Conservation (phyloP, 305 asterid species). For the Solanum chacoense region DNA sequence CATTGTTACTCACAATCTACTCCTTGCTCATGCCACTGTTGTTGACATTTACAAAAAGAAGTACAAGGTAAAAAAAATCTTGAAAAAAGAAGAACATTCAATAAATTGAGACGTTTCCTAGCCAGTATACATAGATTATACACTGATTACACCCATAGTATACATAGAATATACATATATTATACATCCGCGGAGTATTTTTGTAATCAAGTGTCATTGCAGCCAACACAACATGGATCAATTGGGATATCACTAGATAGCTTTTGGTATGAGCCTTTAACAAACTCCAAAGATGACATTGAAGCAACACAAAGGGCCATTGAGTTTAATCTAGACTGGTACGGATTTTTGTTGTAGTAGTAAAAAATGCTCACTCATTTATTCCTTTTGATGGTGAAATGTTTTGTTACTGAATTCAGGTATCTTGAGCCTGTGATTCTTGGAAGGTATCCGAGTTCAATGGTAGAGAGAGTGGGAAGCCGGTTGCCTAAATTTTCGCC, state of each 20-base stretch:
- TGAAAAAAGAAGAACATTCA: background rate
- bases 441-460: constrained; percentile 76
- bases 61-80: constrained; percentile 34
- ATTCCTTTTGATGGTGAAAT: background rate
- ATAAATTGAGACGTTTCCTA: background rate
- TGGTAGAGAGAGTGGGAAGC: constrained; percentile 58
- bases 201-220: background rate
- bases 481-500: constrained; percentile 55
- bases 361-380: background rate
- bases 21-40: constrained; percentile 59
- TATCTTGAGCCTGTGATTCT: constrained; percentile 65
- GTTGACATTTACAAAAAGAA: constrained; percentile 46
- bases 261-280: constrained; percentile 62
- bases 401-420: constrained; percentile 25
- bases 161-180: background rate
- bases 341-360: background rate
- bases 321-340: constrained; percentile 81
- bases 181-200: background rate
- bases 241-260: constrained; percentile 67
- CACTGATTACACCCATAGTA: background rate
- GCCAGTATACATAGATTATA: background rate
- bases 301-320: constrained; percentile 62
- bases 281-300: constrained; percentile 41
- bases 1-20: constrained; percentile 55
- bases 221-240: constrained; percentile 55